Evolutionary conservation across 306 rosid species (phyloP), one percentile per base, ranked within the genome.

Genomic region (Geum urbanum): DNA sequence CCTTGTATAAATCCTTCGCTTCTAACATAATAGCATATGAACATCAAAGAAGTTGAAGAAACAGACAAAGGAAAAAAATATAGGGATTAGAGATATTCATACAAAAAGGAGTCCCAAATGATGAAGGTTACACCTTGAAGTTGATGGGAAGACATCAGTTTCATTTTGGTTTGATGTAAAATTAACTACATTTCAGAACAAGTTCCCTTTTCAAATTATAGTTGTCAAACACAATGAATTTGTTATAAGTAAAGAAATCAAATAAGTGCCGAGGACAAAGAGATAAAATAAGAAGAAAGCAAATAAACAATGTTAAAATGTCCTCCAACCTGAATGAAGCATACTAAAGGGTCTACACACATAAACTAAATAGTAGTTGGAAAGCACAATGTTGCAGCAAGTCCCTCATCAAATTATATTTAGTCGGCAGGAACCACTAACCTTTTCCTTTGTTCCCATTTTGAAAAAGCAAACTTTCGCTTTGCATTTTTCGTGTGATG

Each of bases 371-470:
- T 22, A 50, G 20, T 65, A 13, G 40, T 20, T 65, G 22, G 14
- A 65, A 22, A 47, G 14, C 14, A 47, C 7, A 24, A 35, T 22
- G 39, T 65, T 46, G 55, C 22, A 24, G 63, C 12, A 56, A 22
- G 20, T 44, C 32, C 56, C 50, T 37, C 35, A n/a, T 4, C 46
- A 13, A 20, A 24, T 32, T 19, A 32, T 32, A 27, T 0, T 56
- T 19, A 1, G 67, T 22, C 58, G 63, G 60, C 78, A 78, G 54
- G 56, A 74, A 78, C 59, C 74, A 76, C 87, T 71, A 69, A 88
- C 99, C 97, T 86, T 80, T 87, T 75, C 87, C 83, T 45, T 51
- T 74, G 57, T 49, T 77, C 46, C 74, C 82, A 4, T 77, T 78
- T 61, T 78, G 80, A 77, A 63, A 63, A 77, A 67, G 77, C 77